Percentiles rank a stretch among this genome's conserved stretches.
Conservation (phyloP, 208 protist genomes). For the Wallacemonas sp. region DNA sequence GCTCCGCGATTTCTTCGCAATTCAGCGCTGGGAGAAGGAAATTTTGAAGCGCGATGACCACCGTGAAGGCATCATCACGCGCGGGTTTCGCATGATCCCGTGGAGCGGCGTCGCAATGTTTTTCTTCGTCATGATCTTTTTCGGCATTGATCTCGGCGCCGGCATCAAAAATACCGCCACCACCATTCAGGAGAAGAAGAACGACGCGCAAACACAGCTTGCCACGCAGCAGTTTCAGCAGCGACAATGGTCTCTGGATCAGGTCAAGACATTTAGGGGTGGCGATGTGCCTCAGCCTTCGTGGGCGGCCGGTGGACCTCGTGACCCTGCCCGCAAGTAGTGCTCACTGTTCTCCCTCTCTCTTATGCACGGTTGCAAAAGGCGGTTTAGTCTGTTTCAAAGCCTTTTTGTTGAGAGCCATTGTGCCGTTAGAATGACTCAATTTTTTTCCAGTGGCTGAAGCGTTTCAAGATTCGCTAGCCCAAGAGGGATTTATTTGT, state of each 20-base stretch:
- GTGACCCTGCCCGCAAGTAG: slow-evolving; percentile 20
- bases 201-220: slow-evolving; percentile 56
- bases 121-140: slow-evolving; percentile 85
- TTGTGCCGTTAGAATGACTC: too few relatives aligned
- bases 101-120: slow-evolving; percentile 83
- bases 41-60: slow-evolving; percentile 52
- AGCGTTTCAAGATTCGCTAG: too few relatives aligned
- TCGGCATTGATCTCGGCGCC: slow-evolving; percentile 77
- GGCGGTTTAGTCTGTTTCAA: too few relatives aligned
- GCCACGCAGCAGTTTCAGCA: slow-evolving; percentile 69
- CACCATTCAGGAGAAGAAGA: slow-evolving; percentile 78
- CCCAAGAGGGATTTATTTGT: too few relatives aligned
- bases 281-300: slow-evolving; percentile 76
- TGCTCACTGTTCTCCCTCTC: not conserved
- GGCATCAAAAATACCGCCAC: slow-evolving; percentile 75
- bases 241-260: slow-evolving; percentile 79
- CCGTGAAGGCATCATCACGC: slow-evolving; percentile 43
- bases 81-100: slow-evolving; percentile 59
- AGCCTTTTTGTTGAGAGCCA: too few relatives aligned
- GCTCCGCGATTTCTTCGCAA: slow-evolving; percentile 62
- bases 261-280: slow-evolving; percentile 69
- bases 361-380: too few relatives aligned
- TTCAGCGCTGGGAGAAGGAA: slow-evolving; percentile 78
- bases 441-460: too few relatives aligned
- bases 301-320: slow-evolving; percentile 62